Evolutionary conservation across 148 eudicot species (phyloP).

Genomic region (Limonium bicolor): DNA sequence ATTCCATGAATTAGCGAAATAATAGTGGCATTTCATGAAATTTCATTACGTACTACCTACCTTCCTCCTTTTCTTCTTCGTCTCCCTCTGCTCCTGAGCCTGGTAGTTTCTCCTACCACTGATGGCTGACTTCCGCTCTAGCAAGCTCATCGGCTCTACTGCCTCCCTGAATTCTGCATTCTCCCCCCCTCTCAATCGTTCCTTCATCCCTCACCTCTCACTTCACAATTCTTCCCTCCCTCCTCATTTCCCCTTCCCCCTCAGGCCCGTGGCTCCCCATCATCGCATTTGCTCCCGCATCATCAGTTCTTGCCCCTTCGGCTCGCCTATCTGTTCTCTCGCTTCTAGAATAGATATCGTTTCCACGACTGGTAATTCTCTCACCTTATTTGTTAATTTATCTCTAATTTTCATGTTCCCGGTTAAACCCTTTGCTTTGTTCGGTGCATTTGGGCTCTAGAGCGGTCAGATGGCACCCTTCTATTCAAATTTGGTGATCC

Average conservation of each 20-base stretch:
- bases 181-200: conserved; percentile 4
- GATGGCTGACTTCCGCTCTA: conserved; percentile 4
- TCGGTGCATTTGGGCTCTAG: conserved; percentile 16
- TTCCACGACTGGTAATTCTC: conserved; percentile 17
- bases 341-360: conserved; percentile 7
- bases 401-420: neutral
- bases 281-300: neutral
- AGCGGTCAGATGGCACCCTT: conserved; percentile 51
- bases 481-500: conserved; percentile 66
- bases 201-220: neutral
- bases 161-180: conserved; percentile 1
- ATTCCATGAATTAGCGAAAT: too few relatives aligned
- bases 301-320: neutral
- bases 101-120: neutral
- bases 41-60: too few relatives aligned
- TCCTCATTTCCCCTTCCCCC: neutral
- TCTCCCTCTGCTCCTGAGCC: too few relatives aligned
- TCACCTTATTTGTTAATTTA: neutral
- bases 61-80: too few relatives aligned
- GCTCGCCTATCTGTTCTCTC: neutral
- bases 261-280: too few relatives aligned
- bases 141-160: neutral
- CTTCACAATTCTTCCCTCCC: conserved; percentile 1
- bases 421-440: neutral
- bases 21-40: too few relatives aligned